These are phyloP conservation scores for Linum usitatissimum DNA, from an alignment of 345 rosid species.

Conservation along the genomic window DNA sequence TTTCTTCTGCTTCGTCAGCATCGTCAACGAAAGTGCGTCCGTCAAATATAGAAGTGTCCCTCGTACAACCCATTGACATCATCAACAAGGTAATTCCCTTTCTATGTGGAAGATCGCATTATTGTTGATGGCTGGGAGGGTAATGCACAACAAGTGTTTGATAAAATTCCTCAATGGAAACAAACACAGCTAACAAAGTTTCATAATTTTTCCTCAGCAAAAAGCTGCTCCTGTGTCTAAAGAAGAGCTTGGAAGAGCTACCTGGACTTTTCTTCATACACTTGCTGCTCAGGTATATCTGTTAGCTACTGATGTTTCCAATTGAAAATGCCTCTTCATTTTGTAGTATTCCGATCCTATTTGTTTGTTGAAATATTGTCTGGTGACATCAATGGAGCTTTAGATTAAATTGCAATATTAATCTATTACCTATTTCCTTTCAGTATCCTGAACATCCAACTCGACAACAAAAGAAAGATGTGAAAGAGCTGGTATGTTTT, in stretches of 20 bases:
- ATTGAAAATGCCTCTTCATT: background rate
- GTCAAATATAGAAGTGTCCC: background rate
- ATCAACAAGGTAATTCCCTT: background rate
- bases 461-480: slow-evolving; percentile 88
- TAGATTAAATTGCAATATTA: background rate
- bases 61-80: background rate
- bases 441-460: slow-evolving; percentile 97
- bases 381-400: background rate
- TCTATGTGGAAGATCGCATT: background rate
- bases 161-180: background rate
- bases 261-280: slow-evolving; percentile 96
- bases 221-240: slow-evolving; percentile 71
- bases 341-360: background rate
- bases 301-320: too few species aligned
- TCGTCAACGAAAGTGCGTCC: background rate
- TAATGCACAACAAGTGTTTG: background rate
- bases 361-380: background rate
- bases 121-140: background rate
- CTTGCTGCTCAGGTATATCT: slow-evolving; percentile 98
- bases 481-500: slow-evolving; percentile 67
- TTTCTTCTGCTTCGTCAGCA: background rate
- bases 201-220: slow-evolving; percentile 22
- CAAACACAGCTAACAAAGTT: background rate
- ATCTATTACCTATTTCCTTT: slow-evolving; percentile 9
- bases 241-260: slow-evolving; percentile 87